These are phyloP conservation scores for Rosa persica DNA, from an alignment of 306 rosid species.

Conservation along the genomic window DNA sequence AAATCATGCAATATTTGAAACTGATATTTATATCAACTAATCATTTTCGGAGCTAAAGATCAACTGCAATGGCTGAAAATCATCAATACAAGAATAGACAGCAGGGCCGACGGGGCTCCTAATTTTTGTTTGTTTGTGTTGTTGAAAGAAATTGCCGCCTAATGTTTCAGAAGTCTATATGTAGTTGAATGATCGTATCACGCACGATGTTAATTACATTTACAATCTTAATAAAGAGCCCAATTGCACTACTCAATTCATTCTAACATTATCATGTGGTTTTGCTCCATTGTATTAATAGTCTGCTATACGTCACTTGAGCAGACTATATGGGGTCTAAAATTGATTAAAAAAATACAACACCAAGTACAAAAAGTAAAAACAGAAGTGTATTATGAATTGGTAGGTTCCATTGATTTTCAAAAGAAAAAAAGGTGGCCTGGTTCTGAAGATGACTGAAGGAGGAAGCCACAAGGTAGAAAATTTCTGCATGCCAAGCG, in stretches of 20 bases:
- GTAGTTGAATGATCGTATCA: background rate
- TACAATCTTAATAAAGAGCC: background rate
- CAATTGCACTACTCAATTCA: too few relatives aligned
- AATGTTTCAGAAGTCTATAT: background rate
- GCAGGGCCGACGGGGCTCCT: background rate
- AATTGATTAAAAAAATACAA: too few relatives aligned
- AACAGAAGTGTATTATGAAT: background rate
- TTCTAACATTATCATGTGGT: too few relatives aligned
- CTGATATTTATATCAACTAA: background rate
- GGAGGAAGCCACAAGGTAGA: background rate
- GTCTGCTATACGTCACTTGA: background rate
- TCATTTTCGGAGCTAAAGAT: background rate
- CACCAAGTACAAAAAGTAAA: background rate
- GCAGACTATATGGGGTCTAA: background rate
- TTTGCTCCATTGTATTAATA: background rate
- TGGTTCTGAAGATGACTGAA: background rate
- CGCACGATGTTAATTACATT: background rate
- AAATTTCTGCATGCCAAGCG: background rate
- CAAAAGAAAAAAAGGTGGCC: background rate
- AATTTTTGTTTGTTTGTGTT: background rate
- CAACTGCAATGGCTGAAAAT: background rate
- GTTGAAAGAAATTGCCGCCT: background rate
- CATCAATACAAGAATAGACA: background rate
- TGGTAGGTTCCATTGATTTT: background rate
- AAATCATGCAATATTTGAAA: too few relatives aligned